Conservation (phyloP, 352 stramenopile species). For the Phytophthora ohioensis region DNA sequence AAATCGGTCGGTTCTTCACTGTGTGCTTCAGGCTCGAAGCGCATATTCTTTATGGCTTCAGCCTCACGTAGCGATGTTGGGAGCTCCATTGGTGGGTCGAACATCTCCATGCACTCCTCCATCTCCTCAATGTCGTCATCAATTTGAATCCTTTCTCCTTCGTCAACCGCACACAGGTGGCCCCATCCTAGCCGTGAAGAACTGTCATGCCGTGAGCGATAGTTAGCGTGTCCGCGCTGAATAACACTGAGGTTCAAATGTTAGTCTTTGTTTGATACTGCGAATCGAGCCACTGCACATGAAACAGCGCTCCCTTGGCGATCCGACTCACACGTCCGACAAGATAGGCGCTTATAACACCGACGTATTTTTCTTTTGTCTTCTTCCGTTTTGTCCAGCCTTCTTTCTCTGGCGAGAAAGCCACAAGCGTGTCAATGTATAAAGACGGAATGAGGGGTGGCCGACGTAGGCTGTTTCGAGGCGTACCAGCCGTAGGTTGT, state of each 20-base stretch:
- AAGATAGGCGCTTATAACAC: neutral
- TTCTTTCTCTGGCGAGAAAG: constrained; percentile 25
- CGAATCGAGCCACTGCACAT: constrained; percentile 20
- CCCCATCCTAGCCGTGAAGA: constrained; percentile 4
- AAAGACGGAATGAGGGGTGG: constrained; percentile 8
- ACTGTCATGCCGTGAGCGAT: constrained; percentile 7
- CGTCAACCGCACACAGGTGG: constrained; percentile 2
- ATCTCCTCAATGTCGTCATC: constrained; percentile 6
- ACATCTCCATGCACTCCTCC: constrained; percentile 8
- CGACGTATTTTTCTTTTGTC: neutral
- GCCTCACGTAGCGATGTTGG: constrained; percentile 6
- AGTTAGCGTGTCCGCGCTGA: neutral
- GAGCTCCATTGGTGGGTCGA: constrained; percentile 3
- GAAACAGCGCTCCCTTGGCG: constrained; percentile 11
- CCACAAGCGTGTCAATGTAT: constrained; percentile 12
- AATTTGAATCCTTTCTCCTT: constrained; percentile 6
- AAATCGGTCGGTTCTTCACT: neutral
- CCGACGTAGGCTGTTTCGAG: constrained; percentile 11
- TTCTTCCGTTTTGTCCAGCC: constrained; percentile 11
- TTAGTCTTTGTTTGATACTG: constrained; percentile 11
- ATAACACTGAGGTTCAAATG: neutral
- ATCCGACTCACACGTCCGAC: constrained; percentile 11
- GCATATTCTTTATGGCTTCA: neutral
- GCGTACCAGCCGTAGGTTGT: neutral
- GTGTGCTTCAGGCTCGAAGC: neutral